A percentile compares a stretch with the other conserved stretches of the same genome.
These are phyloP conservation scores for Leccinum variicolor DNA, from an alignment of 768 basidiomycete species.

Conservation along the genomic window DNA sequence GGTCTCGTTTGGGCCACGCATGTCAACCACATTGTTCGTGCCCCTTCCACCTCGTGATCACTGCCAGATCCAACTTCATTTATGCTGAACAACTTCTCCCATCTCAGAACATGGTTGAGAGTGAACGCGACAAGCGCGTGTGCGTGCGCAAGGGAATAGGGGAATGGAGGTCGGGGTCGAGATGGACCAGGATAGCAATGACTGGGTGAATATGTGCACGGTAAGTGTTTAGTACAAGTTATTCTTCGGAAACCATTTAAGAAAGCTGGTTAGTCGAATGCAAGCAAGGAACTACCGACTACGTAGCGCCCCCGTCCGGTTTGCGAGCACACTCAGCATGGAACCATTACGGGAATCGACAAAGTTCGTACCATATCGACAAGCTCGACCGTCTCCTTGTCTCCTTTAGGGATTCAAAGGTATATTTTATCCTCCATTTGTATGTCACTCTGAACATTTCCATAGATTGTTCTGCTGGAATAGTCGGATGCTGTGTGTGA, in stretches of 20 bases:
- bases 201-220: constrained; percentile 72
- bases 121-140: constrained; percentile 55
- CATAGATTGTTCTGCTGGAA: constrained; percentile 53
- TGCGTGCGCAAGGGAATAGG: constrained; percentile 63
- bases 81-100: constrained; percentile 75
- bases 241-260: constrained; percentile 16
- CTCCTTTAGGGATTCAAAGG: constrained; percentile 95
- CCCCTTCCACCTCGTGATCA: constrained; percentile 48
- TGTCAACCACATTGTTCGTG: no score
- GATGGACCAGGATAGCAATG: constrained; percentile 76
- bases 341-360: constrained; percentile 82
- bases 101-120: constrained; percentile 51
- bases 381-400: constrained; percentile 84
- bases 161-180: constrained; percentile 71
- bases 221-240: constrained; percentile 45
- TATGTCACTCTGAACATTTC: constrained; percentile 2
- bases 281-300: constrained; percentile 49
- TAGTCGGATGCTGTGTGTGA: no score
- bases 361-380: constrained; percentile 77
- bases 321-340: constrained; percentile 79
- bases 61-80: constrained; percentile 79
- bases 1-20: no score
- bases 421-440: constrained; percentile 29
- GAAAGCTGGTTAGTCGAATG: constrained; percentile 43
- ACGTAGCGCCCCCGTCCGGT: constrained; percentile 73